Conservation (phyloP, 2,329 filamentous ascomycete species). For the Raffaelea ambrosiae region DNA sequence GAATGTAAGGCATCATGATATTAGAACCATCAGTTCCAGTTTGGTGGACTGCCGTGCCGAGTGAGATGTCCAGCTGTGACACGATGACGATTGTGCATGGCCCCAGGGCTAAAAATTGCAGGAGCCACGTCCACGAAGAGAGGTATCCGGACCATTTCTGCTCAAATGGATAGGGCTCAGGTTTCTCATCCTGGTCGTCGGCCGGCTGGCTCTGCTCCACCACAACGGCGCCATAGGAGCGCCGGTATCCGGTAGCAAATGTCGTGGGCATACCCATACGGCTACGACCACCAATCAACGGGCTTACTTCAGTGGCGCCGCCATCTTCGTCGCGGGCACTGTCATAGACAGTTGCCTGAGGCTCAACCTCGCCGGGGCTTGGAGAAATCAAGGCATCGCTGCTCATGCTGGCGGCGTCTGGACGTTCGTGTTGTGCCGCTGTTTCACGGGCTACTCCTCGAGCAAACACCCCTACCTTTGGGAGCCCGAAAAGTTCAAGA, state of each 20-base stretch:
- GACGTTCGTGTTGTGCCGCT: constrained; percentile 28
- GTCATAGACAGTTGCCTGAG: background rate
- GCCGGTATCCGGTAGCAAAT: constrained; percentile 47
- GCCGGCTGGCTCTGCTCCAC: constrained; percentile 7
- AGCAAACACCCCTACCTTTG: constrained; percentile 62
- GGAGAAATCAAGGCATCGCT: constrained; percentile 30
- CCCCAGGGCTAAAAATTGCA: constrained; percentile 74
- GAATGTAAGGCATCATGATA: constrained; percentile 61
- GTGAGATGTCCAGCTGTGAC: constrained; percentile 65
- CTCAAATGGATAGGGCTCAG: constrained; percentile 55
- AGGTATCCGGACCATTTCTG: constrained; percentile 78
- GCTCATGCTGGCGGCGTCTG: constrained; percentile 18
- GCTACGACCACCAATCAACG: constrained; percentile 28
- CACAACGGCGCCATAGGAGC: constrained; percentile 30
- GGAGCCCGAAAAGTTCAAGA: constrained; percentile 70
- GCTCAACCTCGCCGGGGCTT: constrained; percentile 25
- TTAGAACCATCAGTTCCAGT: constrained; percentile 77
- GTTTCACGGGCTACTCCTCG: constrained; percentile 29
- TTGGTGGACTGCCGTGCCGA: constrained; percentile 66
- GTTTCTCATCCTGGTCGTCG: constrained; percentile 21
- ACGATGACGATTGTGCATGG: constrained; percentile 71
- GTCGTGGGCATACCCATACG: constrained; percentile 30
- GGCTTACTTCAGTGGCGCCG: constrained; percentile 43
- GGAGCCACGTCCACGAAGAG: constrained; percentile 76
- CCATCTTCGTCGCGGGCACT: constrained; percentile 25